phyloP scores from a whole-genome alignment of 176 grass and related monocot species.

The Lolium perenne region DNA sequence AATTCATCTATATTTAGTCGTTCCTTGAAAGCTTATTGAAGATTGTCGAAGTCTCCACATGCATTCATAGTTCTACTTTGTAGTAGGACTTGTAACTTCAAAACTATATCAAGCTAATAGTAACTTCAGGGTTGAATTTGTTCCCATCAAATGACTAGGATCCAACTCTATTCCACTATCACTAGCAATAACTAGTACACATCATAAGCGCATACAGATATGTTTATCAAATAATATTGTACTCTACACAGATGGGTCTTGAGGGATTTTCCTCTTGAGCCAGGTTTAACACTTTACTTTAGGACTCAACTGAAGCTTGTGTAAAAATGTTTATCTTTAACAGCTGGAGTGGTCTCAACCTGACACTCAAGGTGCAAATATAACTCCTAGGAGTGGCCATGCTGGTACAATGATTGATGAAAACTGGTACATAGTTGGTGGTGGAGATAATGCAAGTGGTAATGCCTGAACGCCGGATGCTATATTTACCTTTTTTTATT shows the following conservation, averaged over 20 bases:
- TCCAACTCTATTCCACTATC: slow-evolving; percentile 33
- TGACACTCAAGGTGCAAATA: slow-evolving; percentile 82
- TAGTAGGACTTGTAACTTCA: slow-evolving; percentile 9
- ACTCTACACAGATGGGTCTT: neutral
- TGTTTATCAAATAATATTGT: neutral
- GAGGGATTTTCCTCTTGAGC: neutral
- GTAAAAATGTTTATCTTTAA: slow-evolving; percentile 43
- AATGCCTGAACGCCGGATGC: slow-evolving; percentile 38
- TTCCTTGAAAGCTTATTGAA: slow-evolving; percentile 24
- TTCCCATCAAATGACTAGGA: slow-evolving; percentile 1
- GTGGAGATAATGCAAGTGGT: slow-evolving; percentile 97
- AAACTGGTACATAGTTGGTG: slow-evolving; percentile 98
- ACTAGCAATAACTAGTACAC: slow-evolving; percentile 23
- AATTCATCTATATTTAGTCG: too few species aligned
- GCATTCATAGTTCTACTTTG: too few species aligned
- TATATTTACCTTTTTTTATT: slow-evolving; percentile 12
- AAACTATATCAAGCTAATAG: slow-evolving; percentile 7
- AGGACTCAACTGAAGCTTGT: neutral
- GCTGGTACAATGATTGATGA: slow-evolving; percentile 77
- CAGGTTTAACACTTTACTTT: slow-evolving; percentile 22
- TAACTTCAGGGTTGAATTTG: slow-evolving; percentile 10
- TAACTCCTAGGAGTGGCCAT: slow-evolving; percentile 94
- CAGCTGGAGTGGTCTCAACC: slow-evolving; percentile 98
- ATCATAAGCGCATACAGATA: slow-evolving; percentile 15
- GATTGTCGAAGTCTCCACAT: neutral